A percentile compares a stretch with the other conserved stretches of the same genome.
Conservation (phyloP, 306 rosid genomes). For the Prunus mume region DNA sequence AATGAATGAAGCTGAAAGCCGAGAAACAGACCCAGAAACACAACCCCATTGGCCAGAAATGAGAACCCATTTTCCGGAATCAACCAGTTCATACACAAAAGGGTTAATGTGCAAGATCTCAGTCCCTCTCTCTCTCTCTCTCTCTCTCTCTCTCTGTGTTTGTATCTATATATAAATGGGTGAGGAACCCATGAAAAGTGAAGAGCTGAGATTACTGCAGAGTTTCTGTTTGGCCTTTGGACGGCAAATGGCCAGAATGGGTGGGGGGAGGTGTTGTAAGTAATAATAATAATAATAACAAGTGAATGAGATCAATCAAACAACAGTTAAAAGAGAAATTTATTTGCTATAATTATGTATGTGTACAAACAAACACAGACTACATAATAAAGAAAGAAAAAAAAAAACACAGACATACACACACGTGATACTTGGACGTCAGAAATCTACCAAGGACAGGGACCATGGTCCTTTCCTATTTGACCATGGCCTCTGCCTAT, state of each 20-base stretch:
- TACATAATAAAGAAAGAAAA: not conserved
- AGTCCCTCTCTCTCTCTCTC: not conserved
- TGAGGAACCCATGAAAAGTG: not conserved
- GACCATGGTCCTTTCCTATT: not conserved
- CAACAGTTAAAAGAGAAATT: not conserved
- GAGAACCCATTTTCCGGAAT: slow-evolving; percentile 50
- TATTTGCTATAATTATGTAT: not conserved
- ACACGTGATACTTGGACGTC: slow-evolving; percentile 6
- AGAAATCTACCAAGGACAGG: not conserved
- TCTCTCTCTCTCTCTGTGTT: not conserved
- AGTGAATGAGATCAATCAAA: not conserved
- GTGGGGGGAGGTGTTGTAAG: no score
- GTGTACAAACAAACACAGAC: not conserved
- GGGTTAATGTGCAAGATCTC: not conserved
- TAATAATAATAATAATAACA: no score
- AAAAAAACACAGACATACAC: not conserved
- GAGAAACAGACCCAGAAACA: slow-evolving; percentile 43
- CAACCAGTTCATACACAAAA: no score
- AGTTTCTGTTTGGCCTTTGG: no score
- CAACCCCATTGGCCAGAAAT: slow-evolving; percentile 45
- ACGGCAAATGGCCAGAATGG: no score
- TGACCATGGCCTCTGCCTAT: no score
- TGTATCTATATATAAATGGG: not conserved
- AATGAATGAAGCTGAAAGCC: slow-evolving; percentile 27
- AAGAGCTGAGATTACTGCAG: not conserved